Evolutionary conservation across 257 asterid genomes (phyloP).

Genomic region (Przewalskia tangutica): DNA sequence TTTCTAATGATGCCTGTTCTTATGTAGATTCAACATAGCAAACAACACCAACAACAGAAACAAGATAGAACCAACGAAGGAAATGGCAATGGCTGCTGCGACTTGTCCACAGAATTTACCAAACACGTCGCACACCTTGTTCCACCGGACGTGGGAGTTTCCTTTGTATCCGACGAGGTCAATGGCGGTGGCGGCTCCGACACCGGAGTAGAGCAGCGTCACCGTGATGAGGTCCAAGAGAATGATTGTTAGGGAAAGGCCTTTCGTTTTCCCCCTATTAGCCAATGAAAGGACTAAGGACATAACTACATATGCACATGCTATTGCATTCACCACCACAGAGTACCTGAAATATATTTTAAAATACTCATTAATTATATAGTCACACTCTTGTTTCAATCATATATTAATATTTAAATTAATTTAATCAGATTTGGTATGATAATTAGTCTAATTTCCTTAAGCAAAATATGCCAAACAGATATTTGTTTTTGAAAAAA

Average conservation of each 20-base stretch:
- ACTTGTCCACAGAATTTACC: constrained; percentile 38
- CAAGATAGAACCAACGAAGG: constrained; percentile 21
- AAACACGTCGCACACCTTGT: constrained; percentile 41
- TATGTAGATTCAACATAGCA: constrained; percentile 29
- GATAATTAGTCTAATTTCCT: background rate
- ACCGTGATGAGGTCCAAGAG: constrained; percentile 47
- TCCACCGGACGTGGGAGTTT: constrained; percentile 55
- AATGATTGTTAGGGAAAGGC: constrained; percentile 14
- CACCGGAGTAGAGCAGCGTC: constrained; percentile 50
- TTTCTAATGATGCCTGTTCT: constrained; percentile 11
- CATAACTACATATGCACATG: constrained; percentile 42
- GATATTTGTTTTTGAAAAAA: background rate
- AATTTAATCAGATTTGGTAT: background rate
- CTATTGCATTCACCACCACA: constrained; percentile 49
- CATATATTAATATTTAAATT: too few species aligned
- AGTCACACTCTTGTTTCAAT: background rate
- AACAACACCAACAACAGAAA: constrained; percentile 39
- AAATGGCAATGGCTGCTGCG: constrained; percentile 32
- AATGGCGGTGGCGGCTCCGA: constrained; percentile 45
- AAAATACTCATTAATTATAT: background rate
- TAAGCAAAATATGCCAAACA: background rate
- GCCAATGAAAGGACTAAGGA: constrained; percentile 32
- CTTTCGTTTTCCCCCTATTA: constrained; percentile 20
- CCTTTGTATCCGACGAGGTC: constrained; percentile 54
- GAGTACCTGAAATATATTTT: constrained; percentile 32